phyloP scores from a whole-genome alignment of 805 yeast genomes.

The Myxozyma geophila region DNA sequence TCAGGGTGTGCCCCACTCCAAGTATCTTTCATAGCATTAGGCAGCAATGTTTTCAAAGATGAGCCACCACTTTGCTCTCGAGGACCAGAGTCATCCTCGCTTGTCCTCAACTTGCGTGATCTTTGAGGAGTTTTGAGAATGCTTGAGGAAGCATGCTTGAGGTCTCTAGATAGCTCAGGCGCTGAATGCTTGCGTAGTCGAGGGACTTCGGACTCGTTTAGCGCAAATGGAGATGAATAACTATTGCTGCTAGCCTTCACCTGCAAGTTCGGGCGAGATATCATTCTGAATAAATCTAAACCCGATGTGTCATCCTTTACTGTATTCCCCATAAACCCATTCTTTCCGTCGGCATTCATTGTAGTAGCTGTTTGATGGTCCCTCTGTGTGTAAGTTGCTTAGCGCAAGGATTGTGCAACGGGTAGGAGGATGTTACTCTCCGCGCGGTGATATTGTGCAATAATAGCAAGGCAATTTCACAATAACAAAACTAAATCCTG shows the following conservation, averaged over 20 bases:
- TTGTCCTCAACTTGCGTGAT: background rate
- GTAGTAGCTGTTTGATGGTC: no score
- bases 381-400: no score
- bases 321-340: slow-evolving; percentile 1
- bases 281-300: slow-evolving; percentile 14
- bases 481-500: no score
- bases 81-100: no score
- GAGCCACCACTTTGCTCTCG: background rate
- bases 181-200: background rate
- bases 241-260: background rate
- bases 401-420: no score
- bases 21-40: background rate
- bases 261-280: background rate
- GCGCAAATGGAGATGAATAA: background rate
- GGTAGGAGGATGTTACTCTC: no score
- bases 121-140: no score
- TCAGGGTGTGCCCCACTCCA: slow-evolving; percentile 9
- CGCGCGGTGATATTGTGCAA: no score
- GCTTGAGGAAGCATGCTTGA: background rate
- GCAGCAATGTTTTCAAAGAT: background rate
- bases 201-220: background rate
- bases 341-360: background rate
- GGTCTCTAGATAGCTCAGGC: background rate
- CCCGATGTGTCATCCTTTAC: background rate
- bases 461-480: no score